phyloP scores from a whole-genome alignment of 2,329 filamentous ascomycete species.

The Aspergillus udagawae region DNA sequence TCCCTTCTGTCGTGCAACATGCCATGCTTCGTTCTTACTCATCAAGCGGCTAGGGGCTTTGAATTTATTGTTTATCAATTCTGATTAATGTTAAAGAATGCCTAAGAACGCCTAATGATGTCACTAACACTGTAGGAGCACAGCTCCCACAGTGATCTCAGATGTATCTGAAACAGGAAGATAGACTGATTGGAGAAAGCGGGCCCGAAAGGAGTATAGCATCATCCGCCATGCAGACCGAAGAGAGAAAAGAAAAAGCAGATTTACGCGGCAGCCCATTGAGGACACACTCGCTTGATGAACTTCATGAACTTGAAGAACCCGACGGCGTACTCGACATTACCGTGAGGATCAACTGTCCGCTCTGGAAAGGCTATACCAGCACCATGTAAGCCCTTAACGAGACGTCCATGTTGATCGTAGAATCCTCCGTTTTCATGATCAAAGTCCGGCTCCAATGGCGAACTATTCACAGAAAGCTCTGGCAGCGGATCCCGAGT shows the following conservation, averaged over 20 bases:
- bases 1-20: background rate
- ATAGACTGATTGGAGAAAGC: background rate
- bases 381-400: slow-evolving; percentile 56
- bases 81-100: background rate
- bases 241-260: background rate
- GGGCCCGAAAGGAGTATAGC: background rate
- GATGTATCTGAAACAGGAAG: background rate
- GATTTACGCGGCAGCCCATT: slow-evolving; percentile 38
- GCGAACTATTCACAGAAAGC: slow-evolving; percentile 35
- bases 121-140: background rate
- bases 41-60: too few relatives aligned
- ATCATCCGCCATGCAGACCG: background rate
- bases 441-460: slow-evolving; percentile 27
- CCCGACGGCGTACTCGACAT: slow-evolving; percentile 59
- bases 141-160: background rate
- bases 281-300: slow-evolving; percentile 51
- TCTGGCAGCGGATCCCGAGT: slow-evolving; percentile 48
- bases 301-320: slow-evolving; percentile 65
- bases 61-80: background rate
- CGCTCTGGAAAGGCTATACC: slow-evolving; percentile 62
- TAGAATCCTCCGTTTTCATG: slow-evolving; percentile 44
- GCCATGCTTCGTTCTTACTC: too few relatives aligned
- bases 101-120: too few relatives aligned
- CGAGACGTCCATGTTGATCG: slow-evolving; percentile 37
- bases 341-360: slow-evolving; percentile 58